These are phyloP conservation scores for Paecilomyces dactylethromorphus DNA, from an alignment of 2,329 filamentous ascomycete species.

Conservation along the genomic window DNA sequence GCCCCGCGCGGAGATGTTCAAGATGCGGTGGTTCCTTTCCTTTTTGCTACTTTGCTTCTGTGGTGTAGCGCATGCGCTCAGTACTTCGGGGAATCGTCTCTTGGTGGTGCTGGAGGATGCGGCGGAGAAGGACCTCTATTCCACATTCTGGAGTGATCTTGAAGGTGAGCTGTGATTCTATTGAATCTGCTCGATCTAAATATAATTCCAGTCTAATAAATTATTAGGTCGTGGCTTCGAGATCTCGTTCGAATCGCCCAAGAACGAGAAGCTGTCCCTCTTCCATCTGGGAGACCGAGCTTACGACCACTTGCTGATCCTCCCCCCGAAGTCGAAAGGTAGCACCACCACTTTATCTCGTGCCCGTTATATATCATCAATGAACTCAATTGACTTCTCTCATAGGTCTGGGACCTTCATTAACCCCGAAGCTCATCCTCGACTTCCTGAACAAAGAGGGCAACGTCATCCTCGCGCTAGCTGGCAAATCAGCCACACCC, in stretches of 20 bases:
- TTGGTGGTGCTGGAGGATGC: slow-evolving; percentile 81
- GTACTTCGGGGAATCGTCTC: slow-evolving; percentile 70
- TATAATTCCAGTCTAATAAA: slow-evolving; percentile 3
- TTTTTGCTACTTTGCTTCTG: slow-evolving; percentile 60
- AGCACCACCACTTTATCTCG: slow-evolving; percentile 7
- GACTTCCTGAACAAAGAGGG: slow-evolving; percentile 88
- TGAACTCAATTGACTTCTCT: slow-evolving; percentile 17
- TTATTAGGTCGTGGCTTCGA: slow-evolving; percentile 71
- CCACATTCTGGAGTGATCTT: slow-evolving; percentile 58
- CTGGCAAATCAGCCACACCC: slow-evolving; percentile 63
- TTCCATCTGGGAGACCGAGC: slow-evolving; percentile 80
- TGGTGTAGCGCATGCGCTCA: slow-evolving; percentile 57
- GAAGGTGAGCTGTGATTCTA: slow-evolving; percentile 29
- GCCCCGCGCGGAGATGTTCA: slow-evolving; percentile 34
- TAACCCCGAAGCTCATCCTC: slow-evolving; percentile 79
- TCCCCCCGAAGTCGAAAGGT: slow-evolving; percentile 90
- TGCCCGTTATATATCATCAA: not conserved
- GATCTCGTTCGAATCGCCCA: slow-evolving; percentile 74
- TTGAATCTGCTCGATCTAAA: not conserved
- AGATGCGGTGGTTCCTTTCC: slow-evolving; percentile 70
- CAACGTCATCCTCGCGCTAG: slow-evolving; percentile 83
- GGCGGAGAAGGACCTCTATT: slow-evolving; percentile 74
- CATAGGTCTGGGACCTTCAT: slow-evolving; percentile 73
- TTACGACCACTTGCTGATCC: slow-evolving; percentile 85
- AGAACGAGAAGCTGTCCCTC: slow-evolving; percentile 67